phyloP scores from a whole-genome alignment of 768 basidiomycete species.

The Tylopilus plumbeoviolaceoides region DNA sequence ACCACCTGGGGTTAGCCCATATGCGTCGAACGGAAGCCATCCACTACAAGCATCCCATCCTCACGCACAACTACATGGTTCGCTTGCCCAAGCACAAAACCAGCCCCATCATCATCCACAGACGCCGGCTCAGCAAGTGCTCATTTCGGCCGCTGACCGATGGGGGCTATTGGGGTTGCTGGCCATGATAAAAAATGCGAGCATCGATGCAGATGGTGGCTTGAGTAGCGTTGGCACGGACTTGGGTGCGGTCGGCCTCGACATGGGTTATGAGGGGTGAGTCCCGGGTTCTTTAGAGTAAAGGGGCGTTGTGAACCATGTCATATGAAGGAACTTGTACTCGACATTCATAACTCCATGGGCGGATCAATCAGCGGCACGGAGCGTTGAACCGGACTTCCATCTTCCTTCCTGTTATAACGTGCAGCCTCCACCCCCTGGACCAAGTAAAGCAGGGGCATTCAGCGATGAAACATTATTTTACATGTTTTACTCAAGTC shows the following conservation, averaged over 20 bases:
- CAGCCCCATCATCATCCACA: slow-evolving; percentile 58
- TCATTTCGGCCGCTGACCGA: slow-evolving; percentile 88
- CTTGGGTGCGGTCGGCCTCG: slow-evolving; percentile 86
- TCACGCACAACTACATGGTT: slow-evolving; percentile 34
- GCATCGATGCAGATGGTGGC: slow-evolving; percentile 71
- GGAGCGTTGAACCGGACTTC: slow-evolving; percentile 87
- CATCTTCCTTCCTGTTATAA: slow-evolving; percentile 90
- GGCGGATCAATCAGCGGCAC: slow-evolving; percentile 85
- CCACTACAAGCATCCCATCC: slow-evolving; percentile 28
- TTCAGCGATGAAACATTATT: slow-evolving; percentile 97
- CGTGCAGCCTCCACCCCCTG: slow-evolving; percentile 83
- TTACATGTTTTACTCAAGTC: slow-evolving; percentile 96
- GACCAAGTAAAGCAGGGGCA: slow-evolving; percentile 70
- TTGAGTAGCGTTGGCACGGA: slow-evolving; percentile 87
- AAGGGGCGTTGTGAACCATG: slow-evolving; percentile 18
- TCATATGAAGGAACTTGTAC: slow-evolving; percentile 61
- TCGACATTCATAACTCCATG: slow-evolving; percentile 95
- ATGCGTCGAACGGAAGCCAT: slow-evolving; percentile 36
- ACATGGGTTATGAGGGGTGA: slow-evolving; percentile 81
- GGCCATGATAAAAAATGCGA: slow-evolving; percentile 79
- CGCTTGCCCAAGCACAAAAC: slow-evolving; percentile 28
- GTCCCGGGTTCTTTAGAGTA: slow-evolving; percentile 32
- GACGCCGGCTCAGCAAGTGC: slow-evolving; percentile 90
- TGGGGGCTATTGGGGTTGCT: slow-evolving; percentile 90
- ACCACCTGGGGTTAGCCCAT: slow-evolving; percentile 35